Base-by-base conservation (phyloP, 192 early-diverging fungal genomes). In the Backusella circina region DNA sequence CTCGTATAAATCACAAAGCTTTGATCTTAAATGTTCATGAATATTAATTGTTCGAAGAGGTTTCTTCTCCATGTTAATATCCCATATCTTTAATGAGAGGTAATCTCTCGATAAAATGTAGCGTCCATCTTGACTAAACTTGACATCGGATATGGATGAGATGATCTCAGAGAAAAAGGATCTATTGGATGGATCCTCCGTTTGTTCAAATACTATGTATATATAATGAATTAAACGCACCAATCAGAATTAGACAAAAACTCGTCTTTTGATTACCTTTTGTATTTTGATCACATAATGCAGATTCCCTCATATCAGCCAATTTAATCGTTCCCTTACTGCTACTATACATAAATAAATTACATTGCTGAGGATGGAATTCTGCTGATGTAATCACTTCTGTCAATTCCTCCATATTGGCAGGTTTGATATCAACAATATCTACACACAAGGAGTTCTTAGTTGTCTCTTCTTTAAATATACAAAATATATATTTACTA, bases 121-220 rank as follows among this genome's bases (percentile, higher is more conserved):
- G 26, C 95, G 91, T 8, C 98, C 98, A 86, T 99, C 96, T 39
- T 90, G 86, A 80, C 92, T 95, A 82, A 99, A 99, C 86, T 96
- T 96, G 72, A 98, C 89, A 82, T 99, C 97, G 8, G 95, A 96
- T 50, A 98, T 96, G 4, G 97, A 99, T 4, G 96, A 96, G 65
- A 99, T 99, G 83, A 99, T 99, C 83, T 99, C 98, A 38, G 98
- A 98, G 84, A 99, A 99, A 84, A 99, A 99, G n/a, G 96, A 97
- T 85, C 96, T 97, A 81, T 91, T 94, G 28, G 89, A 84, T 4
- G 94, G 94, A 82, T 99, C 98, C 79, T 99, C 98, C 67, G 92
- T 88, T 75, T 95, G 95, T 79, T 97, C 96, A 85, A 97, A 99
- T 54, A 95, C 94, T 94, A 67, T 18, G n/a, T n/a, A 30, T 41